Evolutionary conservation across 495 filamentous ascomycete species (phyloP).

Genomic region (Penicillium parvum): DNA sequence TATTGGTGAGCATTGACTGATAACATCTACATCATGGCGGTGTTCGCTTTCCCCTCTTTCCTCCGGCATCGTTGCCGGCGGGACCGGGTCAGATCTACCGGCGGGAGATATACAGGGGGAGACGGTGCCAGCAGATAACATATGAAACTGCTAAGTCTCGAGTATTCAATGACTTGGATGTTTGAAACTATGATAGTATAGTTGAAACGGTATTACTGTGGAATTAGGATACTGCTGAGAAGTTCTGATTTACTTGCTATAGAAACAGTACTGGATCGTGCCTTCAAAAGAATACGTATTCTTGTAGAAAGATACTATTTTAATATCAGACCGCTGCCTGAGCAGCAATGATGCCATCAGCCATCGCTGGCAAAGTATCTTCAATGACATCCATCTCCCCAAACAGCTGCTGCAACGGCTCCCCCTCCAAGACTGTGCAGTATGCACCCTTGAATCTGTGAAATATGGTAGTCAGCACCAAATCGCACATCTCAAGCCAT

Average conservation of each 20-base stretch:
- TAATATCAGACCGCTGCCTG: conserved; percentile 11
- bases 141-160: no score
- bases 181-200: no score
- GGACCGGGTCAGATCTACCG: conserved; percentile 3
- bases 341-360: conserved; percentile 32
- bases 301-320: no score
- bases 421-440: conserved; percentile 31
- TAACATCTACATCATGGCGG: neutral
- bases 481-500: neutral
- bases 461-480: neutral
- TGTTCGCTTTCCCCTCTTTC: conserved; percentile 3
- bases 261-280: no score
- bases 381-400: conserved; percentile 39
- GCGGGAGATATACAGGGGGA: no score
- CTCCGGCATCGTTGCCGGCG: conserved; percentile 1
- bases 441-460: conserved; percentile 35
- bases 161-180: no score
- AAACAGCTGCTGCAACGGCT: conserved; percentile 32
- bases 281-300: no score
- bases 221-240: no score
- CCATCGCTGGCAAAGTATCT: conserved; percentile 35
- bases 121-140: no score
- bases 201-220: no score
- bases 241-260: no score
- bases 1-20: neutral